Percentiles rank a stretch among this genome's conserved stretches.
These are phyloP conservation scores for Mortierella sp. DNA, from an alignment of 371 early-diverging fungal genomes.

Conservation along the genomic window DNA sequence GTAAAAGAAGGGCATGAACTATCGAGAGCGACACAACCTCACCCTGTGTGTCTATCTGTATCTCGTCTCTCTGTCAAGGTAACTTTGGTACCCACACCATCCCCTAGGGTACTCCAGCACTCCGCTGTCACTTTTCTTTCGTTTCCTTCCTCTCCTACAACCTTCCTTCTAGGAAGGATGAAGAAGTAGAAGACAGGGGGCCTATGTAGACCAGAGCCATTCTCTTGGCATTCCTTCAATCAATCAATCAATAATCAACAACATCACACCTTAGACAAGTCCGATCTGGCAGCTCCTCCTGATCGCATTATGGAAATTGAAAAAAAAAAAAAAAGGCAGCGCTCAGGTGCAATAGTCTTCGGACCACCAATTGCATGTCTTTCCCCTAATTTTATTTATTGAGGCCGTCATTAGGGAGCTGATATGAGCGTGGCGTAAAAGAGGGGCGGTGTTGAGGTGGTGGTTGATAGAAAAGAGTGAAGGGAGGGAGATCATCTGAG, in stretches of 20 bases:
- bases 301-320: background rate
- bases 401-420: background rate
- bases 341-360: background rate
- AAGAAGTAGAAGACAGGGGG: too few relatives aligned
- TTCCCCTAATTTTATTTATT: background rate
- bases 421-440: background rate
- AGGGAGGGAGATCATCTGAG: background rate
- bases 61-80: background rate
- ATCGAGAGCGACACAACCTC: too few relatives aligned
- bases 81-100: too few relatives aligned
- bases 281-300: slow-evolving; percentile 4
- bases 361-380: background rate
- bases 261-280: background rate
- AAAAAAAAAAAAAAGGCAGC: background rate
- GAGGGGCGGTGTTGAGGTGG: background rate
- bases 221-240: background rate
- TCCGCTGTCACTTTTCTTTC: too few relatives aligned
- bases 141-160: too few relatives aligned
- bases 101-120: too few relatives aligned
- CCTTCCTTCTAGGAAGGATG: too few relatives aligned
- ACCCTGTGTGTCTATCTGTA: background rate
- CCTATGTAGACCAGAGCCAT: background rate
- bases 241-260: too few relatives aligned
- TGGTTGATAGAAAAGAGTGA: background rate
- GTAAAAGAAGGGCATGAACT: background rate